These are phyloP conservation scores for Esteya vermicola DNA, from an alignment of 2,329 filamentous ascomycete species.

Conservation along the genomic window DNA sequence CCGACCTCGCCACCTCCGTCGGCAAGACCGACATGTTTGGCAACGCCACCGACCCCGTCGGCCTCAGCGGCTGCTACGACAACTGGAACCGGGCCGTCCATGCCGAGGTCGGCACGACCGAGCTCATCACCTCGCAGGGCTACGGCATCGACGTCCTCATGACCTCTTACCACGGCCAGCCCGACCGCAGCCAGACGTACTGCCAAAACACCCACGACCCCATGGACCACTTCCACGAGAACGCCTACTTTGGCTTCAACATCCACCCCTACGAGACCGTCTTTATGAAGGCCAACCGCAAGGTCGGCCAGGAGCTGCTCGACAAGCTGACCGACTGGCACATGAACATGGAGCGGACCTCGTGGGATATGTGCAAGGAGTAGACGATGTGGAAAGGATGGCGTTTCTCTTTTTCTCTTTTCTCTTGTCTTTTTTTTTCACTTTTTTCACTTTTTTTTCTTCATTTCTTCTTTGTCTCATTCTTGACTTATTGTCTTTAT, in stretches of 20 bases:
- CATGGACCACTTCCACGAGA: constrained; percentile 10
- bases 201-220: constrained; percentile 14
- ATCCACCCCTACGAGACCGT: constrained; percentile 24
- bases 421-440: not conserved
- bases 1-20: constrained; percentile 10
- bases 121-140: constrained; percentile 15
- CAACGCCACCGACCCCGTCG: constrained; percentile 13
- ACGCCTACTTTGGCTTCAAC: constrained; percentile 18
- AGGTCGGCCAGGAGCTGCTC: constrained; percentile 16
- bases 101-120: constrained; percentile 18
- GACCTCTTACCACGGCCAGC: constrained; percentile 14
- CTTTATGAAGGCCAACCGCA: constrained; percentile 20
- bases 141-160: constrained; percentile 21
- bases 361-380: not conserved
- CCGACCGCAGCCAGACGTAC: not conserved
- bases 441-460: no score
- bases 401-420: not conserved
- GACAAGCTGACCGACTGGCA: constrained; percentile 19
- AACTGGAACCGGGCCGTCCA: constrained; percentile 14
- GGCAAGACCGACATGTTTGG: constrained; percentile 12
- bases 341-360: constrained; percentile 2
- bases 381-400: no score
- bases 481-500: not conserved
- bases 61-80: constrained; percentile 17
- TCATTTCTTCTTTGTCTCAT: no score